A percentile compares a stretch with the other conserved stretches of the same genome.
These are phyloP conservation scores for Aspergillus biplanus DNA, from an alignment of 495 filamentous ascomycete genomes.

Conservation along the genomic window DNA sequence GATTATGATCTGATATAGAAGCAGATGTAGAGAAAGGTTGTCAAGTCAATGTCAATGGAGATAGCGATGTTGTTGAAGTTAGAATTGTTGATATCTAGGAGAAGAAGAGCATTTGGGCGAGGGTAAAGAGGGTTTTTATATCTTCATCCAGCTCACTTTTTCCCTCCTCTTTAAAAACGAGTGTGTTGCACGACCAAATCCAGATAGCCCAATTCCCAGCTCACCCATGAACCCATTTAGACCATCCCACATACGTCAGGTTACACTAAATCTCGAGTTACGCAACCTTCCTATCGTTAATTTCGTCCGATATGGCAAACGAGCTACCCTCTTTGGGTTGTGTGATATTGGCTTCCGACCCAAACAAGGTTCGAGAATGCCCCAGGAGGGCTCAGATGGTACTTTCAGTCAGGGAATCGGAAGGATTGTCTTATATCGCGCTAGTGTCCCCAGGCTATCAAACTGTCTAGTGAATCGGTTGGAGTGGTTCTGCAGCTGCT, in stretches of 20 bases:
- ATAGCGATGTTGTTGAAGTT: background rate
- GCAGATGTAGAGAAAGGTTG: background rate
- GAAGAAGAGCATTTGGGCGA: background rate
- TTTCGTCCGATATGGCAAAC: background rate
- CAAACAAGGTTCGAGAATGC: background rate
- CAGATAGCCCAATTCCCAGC: background rate
- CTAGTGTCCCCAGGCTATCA: background rate
- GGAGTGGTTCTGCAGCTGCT: background rate
- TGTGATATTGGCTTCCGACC: background rate
- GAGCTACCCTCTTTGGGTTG: background rate
- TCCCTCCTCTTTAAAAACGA: background rate
- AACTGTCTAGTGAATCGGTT: background rate
- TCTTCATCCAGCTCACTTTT: background rate
- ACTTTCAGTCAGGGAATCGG: background rate
- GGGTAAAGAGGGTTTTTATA: conserved; percentile 7
- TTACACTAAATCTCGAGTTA: background rate
- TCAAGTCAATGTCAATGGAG: background rate
- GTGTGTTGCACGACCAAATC: background rate
- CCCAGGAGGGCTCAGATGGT: background rate
- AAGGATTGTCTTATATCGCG: background rate
- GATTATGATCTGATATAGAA: background rate
- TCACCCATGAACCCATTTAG: background rate
- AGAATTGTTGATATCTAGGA: conserved; percentile 1
- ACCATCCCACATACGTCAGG: background rate
- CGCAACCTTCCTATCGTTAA: background rate